Conservation (phyloP, 352 stramenopile species). For the Phytophthora vignae region DNA sequence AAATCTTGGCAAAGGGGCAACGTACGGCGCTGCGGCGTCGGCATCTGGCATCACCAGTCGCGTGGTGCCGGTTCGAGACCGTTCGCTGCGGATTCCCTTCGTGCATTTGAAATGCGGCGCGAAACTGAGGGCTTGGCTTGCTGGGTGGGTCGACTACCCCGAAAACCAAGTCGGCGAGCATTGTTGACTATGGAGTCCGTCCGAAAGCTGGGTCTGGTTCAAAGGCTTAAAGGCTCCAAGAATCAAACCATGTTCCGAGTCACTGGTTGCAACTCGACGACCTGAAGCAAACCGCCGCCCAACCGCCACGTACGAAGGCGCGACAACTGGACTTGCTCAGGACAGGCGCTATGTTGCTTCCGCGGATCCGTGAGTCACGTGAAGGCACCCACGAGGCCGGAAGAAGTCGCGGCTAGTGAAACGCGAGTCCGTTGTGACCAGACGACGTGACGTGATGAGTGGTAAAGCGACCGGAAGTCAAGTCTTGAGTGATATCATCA, state of each 20-base stretch:
- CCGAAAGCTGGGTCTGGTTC: neutral
- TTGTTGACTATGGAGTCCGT: neutral
- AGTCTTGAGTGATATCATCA: conserved; percentile 2
- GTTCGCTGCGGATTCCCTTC: conserved; percentile 17
- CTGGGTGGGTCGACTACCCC: conserved; percentile 7
- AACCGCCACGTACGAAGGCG: conserved; percentile 18
- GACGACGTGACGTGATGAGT: neutral
- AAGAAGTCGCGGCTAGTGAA: conserved; percentile 33
- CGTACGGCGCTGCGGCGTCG: neutral
- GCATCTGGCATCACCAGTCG: conserved; percentile 8
- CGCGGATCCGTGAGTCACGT: conserved; percentile 12
- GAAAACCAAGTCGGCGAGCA: conserved; percentile 4
- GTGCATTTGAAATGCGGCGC: conserved; percentile 19
- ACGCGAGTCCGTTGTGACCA: conserved; percentile 5
- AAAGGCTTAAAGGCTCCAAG: no score
- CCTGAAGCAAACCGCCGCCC: conserved; percentile 1
- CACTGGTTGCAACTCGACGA: neutral
- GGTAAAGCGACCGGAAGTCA: neutral
- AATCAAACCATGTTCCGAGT: neutral
- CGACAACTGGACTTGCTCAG: conserved; percentile 21
- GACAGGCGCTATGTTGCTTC: conserved; percentile 18
- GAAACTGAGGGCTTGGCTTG: conserved; percentile 8
- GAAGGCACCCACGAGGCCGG: conserved; percentile 13
- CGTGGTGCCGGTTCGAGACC: neutral
- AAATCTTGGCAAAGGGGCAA: neutral